Conservation (phyloP, 805 yeast species). For the Tetrapisispora arboricola region DNA sequence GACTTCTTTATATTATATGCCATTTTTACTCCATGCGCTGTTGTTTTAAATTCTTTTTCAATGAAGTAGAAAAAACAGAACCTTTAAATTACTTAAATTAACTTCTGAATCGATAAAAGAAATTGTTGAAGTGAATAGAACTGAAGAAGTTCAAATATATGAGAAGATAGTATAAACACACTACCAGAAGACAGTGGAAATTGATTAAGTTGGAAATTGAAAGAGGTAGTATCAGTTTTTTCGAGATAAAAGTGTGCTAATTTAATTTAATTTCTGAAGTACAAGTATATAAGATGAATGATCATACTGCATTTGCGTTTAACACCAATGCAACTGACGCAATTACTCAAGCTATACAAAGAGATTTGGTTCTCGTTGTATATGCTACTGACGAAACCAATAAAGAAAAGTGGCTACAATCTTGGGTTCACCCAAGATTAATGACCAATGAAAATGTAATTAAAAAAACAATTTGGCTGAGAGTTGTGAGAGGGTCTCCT, state of each 20-base stretch:
- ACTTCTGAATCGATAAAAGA: too few relatives aligned
- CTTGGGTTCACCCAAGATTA: conserved; percentile 10
- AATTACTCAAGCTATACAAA: conserved; percentile 31
- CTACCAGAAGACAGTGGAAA: too few relatives aligned
- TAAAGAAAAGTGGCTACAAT: conserved; percentile 22
- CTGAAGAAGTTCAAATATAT: too few relatives aligned
- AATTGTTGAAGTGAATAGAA: too few relatives aligned
- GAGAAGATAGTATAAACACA: too few relatives aligned
- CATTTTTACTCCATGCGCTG: not conserved
- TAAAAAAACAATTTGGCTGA: conserved; percentile 29
- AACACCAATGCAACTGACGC: conserved; percentile 27
- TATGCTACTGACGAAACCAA: conserved; percentile 21
- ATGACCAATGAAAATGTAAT: not conserved
- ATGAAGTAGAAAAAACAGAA: too few relatives aligned
- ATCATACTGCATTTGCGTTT: conserved; percentile 3
- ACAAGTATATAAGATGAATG: not conserved
- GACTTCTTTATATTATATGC: too few relatives aligned
- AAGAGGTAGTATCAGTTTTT: too few relatives aligned
- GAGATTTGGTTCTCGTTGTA: conserved; percentile 33
- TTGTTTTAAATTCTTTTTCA: not conserved
- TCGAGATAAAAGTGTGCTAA: too few relatives aligned
- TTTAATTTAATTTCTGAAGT: not conserved
- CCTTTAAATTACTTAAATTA: not conserved
- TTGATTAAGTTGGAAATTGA: too few relatives aligned
- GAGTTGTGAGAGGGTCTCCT: conserved; percentile 31